Evolutionary conservation across 768 basidiomycete genomes (phyloP), one percentile per base, ranked within the genome.

Genomic region (Heimioporus sp.): DNA sequence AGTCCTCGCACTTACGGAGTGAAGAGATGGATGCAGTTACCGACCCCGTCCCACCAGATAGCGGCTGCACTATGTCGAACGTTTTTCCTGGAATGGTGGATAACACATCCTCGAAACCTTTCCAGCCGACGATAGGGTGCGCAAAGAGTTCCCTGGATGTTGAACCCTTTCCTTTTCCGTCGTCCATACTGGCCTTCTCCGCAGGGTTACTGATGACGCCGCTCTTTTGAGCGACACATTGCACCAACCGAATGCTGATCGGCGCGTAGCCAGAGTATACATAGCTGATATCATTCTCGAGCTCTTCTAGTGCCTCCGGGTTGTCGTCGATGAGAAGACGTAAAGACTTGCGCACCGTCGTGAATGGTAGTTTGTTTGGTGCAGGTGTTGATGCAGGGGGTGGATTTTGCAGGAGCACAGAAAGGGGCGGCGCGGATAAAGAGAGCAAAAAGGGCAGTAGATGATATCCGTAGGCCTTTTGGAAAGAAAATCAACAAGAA

Each of bases 251-350:
- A 21, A 98, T 71, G 65, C 87, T 91, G 58, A 98, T 83, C 13
- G 97, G 97, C 1, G 97, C 96, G 68, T 93, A 98, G 17, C 96
- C 97, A 1, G 94, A 97, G 72, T 97, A 99, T 34, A 92, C 90
- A 66, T 90, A 98, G 54, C 90, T 87, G 68, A 98, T 91, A 68
- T 99, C 97, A 64, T 92, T 92, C 64, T 97, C 93, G 32, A 88
- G 78, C 63, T 90, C 88, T 54, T 88, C 89, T 28, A 86, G 69
- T 10, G 82, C 82, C 60, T 91, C 89, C 43, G 80, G 78, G 54
- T 74, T 83, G 54, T 94, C 92, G 58, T 98, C 96, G 62, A 97
- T 92, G 15, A 98, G 77, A n/a, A 98, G 80, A 28, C 93, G 85
- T 8, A 98, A 78, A 0, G 86, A 82, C 69, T 95, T 96, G 43